phyloP scores from a whole-genome alignment of 176 grass and related monocot genomes.

The Oryza meyeriana region DNA sequence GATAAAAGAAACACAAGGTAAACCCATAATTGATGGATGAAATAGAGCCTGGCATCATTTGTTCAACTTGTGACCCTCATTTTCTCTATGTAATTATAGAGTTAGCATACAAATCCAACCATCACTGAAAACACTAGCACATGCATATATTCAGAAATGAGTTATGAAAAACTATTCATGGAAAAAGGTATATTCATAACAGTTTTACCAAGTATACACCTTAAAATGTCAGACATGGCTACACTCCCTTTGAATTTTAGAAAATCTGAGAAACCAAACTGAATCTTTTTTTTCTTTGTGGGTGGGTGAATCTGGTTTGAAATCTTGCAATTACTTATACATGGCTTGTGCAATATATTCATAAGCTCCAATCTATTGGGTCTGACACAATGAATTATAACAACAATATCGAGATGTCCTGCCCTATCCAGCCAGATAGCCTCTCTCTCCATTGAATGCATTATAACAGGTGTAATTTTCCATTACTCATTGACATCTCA shows the following conservation, averaged over 20 bases:
- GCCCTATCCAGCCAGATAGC: not conserved
- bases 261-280: too few relatives aligned
- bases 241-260: not conserved
- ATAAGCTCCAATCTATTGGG: not conserved
- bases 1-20: not conserved
- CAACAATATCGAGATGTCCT: not conserved
- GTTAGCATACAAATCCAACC: not conserved
- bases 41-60: not conserved
- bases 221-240: not conserved
- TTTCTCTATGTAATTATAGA: not conserved
- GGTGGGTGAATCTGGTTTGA: not conserved
- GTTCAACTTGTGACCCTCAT: not conserved
- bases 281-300: not conserved
- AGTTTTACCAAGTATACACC: not conserved
- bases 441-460: not conserved
- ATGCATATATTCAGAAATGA: not conserved
- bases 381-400: slow-evolving; percentile 1
- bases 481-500: not conserved
- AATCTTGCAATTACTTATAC: not conserved
- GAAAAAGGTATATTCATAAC: not conserved
- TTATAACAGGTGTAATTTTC: slow-evolving; percentile 10
- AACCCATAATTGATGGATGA: not conserved
- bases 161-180: not conserved
- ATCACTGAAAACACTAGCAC: not conserved
- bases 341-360: not conserved